Conservation (phyloP, 805 yeast genomes). For the Candida anglica region DNA sequence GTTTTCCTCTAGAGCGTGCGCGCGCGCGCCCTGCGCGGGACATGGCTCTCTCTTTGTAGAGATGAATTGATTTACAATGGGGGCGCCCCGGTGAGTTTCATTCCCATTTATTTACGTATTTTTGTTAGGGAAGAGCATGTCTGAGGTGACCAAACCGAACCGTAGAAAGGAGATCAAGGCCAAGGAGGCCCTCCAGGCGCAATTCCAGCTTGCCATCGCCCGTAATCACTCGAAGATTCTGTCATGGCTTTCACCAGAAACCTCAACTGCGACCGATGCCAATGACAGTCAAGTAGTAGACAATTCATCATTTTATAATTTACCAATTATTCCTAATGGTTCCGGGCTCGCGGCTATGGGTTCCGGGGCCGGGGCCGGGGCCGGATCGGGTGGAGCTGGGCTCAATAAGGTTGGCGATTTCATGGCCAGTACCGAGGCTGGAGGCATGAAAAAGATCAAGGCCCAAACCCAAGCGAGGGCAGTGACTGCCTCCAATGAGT, state of each 20-base stretch:
- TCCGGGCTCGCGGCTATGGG: slow-evolving; percentile 21
- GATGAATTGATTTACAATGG: no score
- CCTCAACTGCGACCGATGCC: neutral
- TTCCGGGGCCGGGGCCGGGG: slow-evolving; percentile 1
- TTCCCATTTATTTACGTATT: no score
- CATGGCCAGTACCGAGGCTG: slow-evolving; percentile 10
- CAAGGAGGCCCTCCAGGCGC: slow-evolving; percentile 45
- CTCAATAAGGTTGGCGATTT: slow-evolving; percentile 24
- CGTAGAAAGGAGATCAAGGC: slow-evolving; percentile 41
- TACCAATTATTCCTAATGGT: slow-evolving; percentile 34
- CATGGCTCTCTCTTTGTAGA: no score
- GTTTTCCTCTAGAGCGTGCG: no score
- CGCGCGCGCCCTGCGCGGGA: no score
- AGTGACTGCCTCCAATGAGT: slow-evolving; percentile 6
- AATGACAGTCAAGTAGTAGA: slow-evolving; percentile 6
- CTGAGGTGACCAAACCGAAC: slow-evolving; percentile 12
- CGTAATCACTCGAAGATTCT: slow-evolving; percentile 29
- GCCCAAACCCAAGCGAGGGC: slow-evolving; percentile 3
- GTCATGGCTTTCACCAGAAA: slow-evolving; percentile 33
- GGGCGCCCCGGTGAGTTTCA: no score
- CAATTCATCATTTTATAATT: slow-evolving; percentile 19
- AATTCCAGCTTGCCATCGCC: slow-evolving; percentile 40
- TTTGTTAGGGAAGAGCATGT: no score
- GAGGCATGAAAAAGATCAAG: slow-evolving; percentile 3
- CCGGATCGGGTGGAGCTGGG: no score